phyloP scores from a whole-genome alignment of 306 rosid genomes.

The Nissolia schottii region DNA sequence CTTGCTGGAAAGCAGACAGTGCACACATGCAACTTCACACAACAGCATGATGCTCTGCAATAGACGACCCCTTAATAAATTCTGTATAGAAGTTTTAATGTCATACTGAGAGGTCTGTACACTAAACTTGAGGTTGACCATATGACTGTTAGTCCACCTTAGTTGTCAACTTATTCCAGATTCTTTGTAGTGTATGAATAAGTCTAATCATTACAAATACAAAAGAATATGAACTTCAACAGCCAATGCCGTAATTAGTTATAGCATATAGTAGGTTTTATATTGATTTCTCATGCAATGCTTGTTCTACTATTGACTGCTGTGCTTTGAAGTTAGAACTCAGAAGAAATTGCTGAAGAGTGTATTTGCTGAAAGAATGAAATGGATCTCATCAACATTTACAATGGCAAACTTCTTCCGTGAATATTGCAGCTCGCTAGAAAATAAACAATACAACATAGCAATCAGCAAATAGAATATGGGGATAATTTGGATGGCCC shows the following conservation, averaged over 20 bases:
- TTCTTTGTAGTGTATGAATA: neutral
- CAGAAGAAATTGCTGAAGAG: neutral
- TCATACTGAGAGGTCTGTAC: neutral
- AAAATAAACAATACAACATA: neutral
- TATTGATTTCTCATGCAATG: neutral
- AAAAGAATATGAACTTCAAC: neutral
- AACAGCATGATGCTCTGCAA: neutral
- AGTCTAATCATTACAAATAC: neutral
- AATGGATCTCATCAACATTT: neutral
- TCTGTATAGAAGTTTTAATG: neutral
- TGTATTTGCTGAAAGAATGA: neutral
- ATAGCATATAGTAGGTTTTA: neutral
- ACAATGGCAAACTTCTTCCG: neutral
- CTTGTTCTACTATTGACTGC: neutral
- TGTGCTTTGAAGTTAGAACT: neutral
- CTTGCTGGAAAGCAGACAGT: neutral
- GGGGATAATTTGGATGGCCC: neutral
- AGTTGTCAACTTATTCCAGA: neutral
- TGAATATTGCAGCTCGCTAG: neutral
- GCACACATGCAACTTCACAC: neutral
- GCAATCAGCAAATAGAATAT: neutral
- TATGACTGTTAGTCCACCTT: neutral
- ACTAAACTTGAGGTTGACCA: neutral
- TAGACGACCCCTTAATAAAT: neutral
- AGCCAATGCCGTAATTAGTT: neutral